Evolutionary conservation across 441 rosid species (phyloP).

Genomic region (Pelargonium myrrhifolium): DNA sequence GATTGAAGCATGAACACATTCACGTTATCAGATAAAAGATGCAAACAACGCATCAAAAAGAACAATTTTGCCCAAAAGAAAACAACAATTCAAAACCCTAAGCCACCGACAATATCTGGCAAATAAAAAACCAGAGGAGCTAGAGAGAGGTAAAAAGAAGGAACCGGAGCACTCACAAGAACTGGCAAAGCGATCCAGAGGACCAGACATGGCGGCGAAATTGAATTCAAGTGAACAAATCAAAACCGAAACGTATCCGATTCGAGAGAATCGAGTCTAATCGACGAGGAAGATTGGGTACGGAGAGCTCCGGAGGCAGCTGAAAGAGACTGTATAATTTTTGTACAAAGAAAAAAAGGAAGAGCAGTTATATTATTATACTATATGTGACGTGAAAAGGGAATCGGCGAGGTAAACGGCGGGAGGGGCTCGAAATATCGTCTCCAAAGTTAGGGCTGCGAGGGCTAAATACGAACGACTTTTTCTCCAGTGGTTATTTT

Average conservation of each 20-base stretch:
- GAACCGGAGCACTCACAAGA: conserved; percentile 48
- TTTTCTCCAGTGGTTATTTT: neutral
- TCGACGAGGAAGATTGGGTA: neutral
- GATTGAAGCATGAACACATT: neutral
- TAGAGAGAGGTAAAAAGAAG: neutral
- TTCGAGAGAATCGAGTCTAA: neutral
- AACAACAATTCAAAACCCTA: neutral
- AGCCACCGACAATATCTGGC: neutral
- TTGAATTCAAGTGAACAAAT: neutral
- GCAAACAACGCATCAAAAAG: neutral
- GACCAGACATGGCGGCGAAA: conserved; percentile 49
- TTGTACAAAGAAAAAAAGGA: too few relatives aligned
- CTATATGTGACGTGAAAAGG: conserved; percentile 1
- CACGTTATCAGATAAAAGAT: neutral
- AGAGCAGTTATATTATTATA: too few relatives aligned
- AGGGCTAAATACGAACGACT: too few relatives aligned
- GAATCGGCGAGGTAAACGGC: neutral
- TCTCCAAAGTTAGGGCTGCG: too few relatives aligned
- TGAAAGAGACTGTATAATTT: neutral
- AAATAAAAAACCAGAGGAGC: neutral
- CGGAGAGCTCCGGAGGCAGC: neutral
- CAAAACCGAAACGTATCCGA: neutral
- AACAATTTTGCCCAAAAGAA: neutral
- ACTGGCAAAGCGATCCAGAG: conserved; percentile 71
- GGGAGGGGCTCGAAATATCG: neutral